Evolutionary conservation across 768 basidiomycete genomes (phyloP), one percentile per base, ranked within the genome.

Genomic region (Rhodotorula kratochvilovae): DNA sequence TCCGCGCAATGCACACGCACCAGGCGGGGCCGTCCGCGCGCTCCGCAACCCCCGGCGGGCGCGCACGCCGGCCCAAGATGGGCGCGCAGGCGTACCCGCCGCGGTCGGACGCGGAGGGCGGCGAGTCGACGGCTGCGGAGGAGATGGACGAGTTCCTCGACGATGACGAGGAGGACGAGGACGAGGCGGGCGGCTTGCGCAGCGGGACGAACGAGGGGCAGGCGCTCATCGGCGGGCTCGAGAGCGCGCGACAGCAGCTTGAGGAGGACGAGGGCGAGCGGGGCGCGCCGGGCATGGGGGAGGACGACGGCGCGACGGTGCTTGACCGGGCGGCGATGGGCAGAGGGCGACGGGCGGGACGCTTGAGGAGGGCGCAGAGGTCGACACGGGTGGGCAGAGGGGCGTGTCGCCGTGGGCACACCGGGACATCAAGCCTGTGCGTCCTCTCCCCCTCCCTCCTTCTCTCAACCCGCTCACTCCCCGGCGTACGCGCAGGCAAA

Each of bases 341-440:
- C 35, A 66, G 51, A n/a, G 50, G 1, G 33, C 13, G 31, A 67
- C 58, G n/a, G 46, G 31, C 10, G 53, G 43, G 35, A 35, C 19
- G 59, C 33, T 56, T 10, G 58, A 16, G 11, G 12, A 35, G 29
- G 50, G 42, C 2, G 48, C 16, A 64, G 12, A 23, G 36, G 61
- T 25, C 19, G 39, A 51, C 19, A 31, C 25, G 13, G 53, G 31
- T 29, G 25, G 31, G n/a, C 51, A n/a, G 54, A 63, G 45, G 55
- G 70, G 39, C 15, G 21, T 63, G 13, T 36, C n/a, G 16, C 93
- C 96, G 2, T 99, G 94, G 80, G 95, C 95, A 2, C 96, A 99
- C 81, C 84, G 96, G 66, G 96, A 99, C 82, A 83, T 98, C 76
- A 99, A 99, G 82, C 95, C 93, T 88, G 94, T 94, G 76, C 75